Conservation (phyloP, 1,284 basidiomycete species). For the Ceratobasidium sp. region DNA sequence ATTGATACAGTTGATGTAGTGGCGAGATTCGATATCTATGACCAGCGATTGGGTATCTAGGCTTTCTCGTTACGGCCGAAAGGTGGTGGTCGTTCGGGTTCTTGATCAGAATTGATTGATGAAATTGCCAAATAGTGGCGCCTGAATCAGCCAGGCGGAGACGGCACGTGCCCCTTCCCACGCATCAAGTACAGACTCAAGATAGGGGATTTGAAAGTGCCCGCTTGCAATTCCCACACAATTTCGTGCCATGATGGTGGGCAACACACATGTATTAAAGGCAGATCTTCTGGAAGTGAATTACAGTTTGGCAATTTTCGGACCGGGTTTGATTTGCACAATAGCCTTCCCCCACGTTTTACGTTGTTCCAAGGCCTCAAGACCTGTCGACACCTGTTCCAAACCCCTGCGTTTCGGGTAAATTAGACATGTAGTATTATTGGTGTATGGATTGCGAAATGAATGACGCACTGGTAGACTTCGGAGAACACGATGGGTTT, state of each 20-base stretch:
- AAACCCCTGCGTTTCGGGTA: slow-evolving; percentile 50
- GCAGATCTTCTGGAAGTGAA: background rate
- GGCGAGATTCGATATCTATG: slow-evolving; percentile 1
- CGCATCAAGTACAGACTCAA: background rate
- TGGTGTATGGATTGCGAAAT: background rate
- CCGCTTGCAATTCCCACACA: background rate
- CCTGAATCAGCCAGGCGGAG: background rate
- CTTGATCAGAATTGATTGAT: slow-evolving; percentile 9
- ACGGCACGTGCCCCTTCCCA: slow-evolving; percentile 9
- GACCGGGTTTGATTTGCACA: slow-evolving; percentile 64
- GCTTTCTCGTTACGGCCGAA: slow-evolving; percentile 36
- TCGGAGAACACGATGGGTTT: slow-evolving; percentile 76
- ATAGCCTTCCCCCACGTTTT: slow-evolving; percentile 94
- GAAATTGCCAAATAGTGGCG: slow-evolving; percentile 10
- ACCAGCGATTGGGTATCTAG: slow-evolving; percentile 15
- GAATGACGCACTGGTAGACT: slow-evolving; percentile 57
- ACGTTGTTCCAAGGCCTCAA: slow-evolving; percentile 70
- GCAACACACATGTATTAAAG: background rate
- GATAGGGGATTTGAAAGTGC: background rate
- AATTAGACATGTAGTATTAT: background rate
- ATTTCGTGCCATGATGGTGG: background rate
- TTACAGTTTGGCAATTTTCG: slow-evolving; percentile 45
- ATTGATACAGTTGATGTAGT: slow-evolving; percentile 35
- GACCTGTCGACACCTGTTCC: slow-evolving; percentile 65
- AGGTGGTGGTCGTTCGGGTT: slow-evolving; percentile 15